A percentile compares a stretch with the other conserved stretches of the same genome.
Conservation (phyloP, 2,329 filamentous ascomycete genomes). For the Leptographium lundbergii region DNA sequence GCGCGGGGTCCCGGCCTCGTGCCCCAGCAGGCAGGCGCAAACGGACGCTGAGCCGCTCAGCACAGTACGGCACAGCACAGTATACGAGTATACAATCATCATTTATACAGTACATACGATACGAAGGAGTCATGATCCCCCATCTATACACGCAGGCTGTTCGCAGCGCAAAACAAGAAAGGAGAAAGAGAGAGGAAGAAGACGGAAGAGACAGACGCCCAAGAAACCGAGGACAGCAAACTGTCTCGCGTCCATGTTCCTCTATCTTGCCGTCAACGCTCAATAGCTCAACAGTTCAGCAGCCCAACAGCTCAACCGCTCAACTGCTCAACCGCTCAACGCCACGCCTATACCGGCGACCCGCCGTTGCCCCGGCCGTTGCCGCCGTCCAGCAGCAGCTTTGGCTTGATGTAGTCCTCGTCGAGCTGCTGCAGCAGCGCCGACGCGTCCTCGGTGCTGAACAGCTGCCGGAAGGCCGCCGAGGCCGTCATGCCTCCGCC, state of each 20-base stretch:
- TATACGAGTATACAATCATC: neutral
- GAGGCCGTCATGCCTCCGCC: constrained; percentile 48
- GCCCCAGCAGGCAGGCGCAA: neutral
- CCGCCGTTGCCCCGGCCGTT: constrained; percentile 11
- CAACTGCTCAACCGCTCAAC: too few species aligned
- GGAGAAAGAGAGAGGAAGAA: neutral
- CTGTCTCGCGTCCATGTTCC: too few species aligned
- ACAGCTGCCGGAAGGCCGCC: constrained; percentile 66
- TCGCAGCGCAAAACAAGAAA: neutral
- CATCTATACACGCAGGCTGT: neutral
- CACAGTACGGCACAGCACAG: too few species aligned
- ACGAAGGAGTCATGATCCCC: neutral
- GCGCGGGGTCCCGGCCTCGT: too few species aligned
- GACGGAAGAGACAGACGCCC: neutral
- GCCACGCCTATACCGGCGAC: constrained; percentile 5
- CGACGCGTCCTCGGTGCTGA: constrained; percentile 77
- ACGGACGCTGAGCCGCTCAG: too few species aligned
- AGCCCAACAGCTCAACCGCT: too few species aligned
- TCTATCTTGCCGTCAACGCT: too few species aligned
- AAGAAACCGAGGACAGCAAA: too few species aligned
- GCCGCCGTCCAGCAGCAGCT: constrained; percentile 15
- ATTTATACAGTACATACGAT: neutral
- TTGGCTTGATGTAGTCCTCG: constrained; percentile 40
- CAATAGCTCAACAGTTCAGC: too few species aligned
- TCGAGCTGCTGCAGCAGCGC: constrained; percentile 86